phyloP scores from a whole-genome alignment of 768 basidiomycete genomes.

The Mycena latifolia region DNA sequence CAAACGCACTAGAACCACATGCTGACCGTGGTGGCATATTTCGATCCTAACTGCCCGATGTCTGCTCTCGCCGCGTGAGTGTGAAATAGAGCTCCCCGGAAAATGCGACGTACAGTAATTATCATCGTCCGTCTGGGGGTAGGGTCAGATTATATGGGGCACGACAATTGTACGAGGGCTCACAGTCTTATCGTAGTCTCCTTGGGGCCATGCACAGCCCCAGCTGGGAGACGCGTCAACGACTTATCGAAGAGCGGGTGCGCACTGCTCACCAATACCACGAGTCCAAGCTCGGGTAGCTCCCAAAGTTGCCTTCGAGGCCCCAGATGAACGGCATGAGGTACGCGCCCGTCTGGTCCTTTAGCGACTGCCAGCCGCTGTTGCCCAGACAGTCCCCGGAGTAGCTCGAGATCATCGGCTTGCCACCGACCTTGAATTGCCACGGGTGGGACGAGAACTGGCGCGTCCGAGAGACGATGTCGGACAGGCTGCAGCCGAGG shows the following conservation, averaged over 20 bases:
- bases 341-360: constrained; percentile 61
- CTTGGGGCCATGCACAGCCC: constrained; percentile 75
- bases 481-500: constrained; percentile 58
- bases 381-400: constrained; percentile 71
- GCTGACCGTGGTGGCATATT: constrained; percentile 61
- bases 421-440: constrained; percentile 67
- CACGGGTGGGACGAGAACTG: constrained; percentile 52
- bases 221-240: constrained; percentile 49
- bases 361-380: constrained; percentile 58
- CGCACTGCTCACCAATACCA: constrained; percentile 58
- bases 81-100: too few species aligned
- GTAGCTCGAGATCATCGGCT: constrained; percentile 72
- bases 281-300: constrained; percentile 62
- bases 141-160: too few species aligned
- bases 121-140: constrained; percentile 61
- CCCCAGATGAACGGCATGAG: constrained; percentile 71
- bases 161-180: too few species aligned
- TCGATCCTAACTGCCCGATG: constrained; percentile 55
- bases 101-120: constrained; percentile 57
- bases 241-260: constrained; percentile 2
- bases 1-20: constrained; percentile 60
- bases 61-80: too few species aligned
- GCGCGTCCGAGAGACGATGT: constrained; percentile 53
- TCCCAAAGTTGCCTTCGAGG: constrained; percentile 57
- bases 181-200: constrained; percentile 57